Evolutionary conservation across 495 filamentous ascomycete genomes (phyloP), one percentile per base, ranked within the genome.

Genomic region (Thozetella sp.): DNA sequence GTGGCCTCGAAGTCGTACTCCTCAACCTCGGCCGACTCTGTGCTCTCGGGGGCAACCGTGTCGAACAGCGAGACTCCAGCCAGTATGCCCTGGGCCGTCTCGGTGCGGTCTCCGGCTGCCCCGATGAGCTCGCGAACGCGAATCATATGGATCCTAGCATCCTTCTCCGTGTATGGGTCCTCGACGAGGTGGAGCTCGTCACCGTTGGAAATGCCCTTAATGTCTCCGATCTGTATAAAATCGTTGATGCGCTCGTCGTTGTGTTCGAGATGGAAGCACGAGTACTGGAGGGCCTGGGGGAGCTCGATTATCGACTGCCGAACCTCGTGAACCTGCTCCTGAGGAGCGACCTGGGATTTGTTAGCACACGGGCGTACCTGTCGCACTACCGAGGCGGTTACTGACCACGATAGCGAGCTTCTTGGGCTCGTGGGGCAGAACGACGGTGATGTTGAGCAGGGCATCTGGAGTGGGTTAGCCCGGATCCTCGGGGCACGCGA

Each of bases 151-250:
- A 98, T 88, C 60, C 96, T 88, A 53, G 96, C 94, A 74, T 98
- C 95, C 80, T 97, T 98, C 78, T 98, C 96, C 23, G 92, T 99
- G 73, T 99, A 99, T 19, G 96, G 91, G 68, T 99, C 96, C 75
- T 97, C 92, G 45, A 97, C 87, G 59, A 99, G 77, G 30, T 81
- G 83, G 40, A 98, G 79, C 70, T 91, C 88, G 12, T 93, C 88
- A 56, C 89, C 88, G 10, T 87, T 76, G 37, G 82, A 83, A 26
- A 98, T 82, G 46, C 82, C 93, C n/a, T 86, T 80, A 22, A 97
- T 90, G 71, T 98, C 96, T 24, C 93, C 95, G 48, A 99, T 80
- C 76, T 96, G 92, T 57, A 94, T 79, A 63, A 93, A 98, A 76
- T 99, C 96, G 71, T 97, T 97, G 80, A 98, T 89, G 46, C 90